Evolutionary conservation across 2,329 filamentous ascomycete genomes (phyloP).

Genomic region (Elsinoe batatas): DNA sequence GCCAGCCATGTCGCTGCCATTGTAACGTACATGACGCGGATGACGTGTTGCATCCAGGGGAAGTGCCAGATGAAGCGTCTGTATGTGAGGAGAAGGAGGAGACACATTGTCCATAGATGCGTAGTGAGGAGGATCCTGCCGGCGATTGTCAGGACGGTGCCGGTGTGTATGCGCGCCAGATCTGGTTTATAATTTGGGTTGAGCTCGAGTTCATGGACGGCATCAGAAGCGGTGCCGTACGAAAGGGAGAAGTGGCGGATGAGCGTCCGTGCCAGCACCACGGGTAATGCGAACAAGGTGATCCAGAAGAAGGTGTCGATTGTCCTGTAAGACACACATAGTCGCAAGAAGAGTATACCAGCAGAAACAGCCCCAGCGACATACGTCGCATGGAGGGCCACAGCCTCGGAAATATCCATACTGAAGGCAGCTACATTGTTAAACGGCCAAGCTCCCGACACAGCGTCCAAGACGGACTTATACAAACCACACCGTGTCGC

Average conservation of each 20-base stretch:
- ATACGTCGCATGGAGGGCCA: constrained; percentile 4
- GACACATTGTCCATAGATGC: constrained; percentile 17
- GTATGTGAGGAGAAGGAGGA: constrained; percentile 18
- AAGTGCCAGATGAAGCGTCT: constrained; percentile 16
- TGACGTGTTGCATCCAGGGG: constrained; percentile 12
- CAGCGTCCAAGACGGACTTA: too few species aligned
- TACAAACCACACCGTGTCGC: too few species aligned
- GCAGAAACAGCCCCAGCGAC: neutral
- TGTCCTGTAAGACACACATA: neutral
- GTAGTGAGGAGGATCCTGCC: constrained; percentile 16
- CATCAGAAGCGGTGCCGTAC: constrained; percentile 2
- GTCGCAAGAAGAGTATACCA: neutral
- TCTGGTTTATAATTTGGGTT: neutral
- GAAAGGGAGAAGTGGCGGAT: neutral
- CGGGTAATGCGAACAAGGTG: neutral
- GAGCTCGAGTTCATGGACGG: neutral
- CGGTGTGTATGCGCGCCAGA: constrained; percentile 8
- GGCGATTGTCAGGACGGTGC: constrained; percentile 16
- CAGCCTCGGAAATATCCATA: constrained; percentile 1
- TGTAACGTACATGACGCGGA: constrained; percentile 13
- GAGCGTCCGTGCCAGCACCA: neutral
- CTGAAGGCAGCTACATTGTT: neutral
- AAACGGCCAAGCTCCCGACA: neutral
- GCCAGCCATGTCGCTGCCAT: constrained; percentile 23
- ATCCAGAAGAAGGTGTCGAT: constrained; percentile 8